Evolutionary conservation across 2,329 filamentous ascomycete genomes (phyloP).

Genomic region (Lasiodiplodia theobromae): DNA sequence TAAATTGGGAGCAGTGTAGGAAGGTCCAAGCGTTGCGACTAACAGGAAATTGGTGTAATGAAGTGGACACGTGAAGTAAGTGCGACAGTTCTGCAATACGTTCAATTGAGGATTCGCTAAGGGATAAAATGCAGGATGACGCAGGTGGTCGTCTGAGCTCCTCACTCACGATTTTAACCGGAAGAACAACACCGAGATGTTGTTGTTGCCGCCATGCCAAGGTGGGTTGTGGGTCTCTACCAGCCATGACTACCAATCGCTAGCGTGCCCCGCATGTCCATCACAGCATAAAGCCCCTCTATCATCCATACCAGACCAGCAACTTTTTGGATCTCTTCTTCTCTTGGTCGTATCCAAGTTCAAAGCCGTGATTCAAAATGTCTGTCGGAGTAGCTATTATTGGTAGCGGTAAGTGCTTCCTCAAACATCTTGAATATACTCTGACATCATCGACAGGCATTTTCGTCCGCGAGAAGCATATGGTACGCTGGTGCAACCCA

Average conservation of each 20-base stretch:
- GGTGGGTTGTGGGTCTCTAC: too few species aligned
- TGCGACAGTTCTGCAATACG: too few species aligned
- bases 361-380: constrained; percentile 30
- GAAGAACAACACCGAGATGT: too few species aligned
- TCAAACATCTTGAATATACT: background rate
- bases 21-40: background rate
- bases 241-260: too few species aligned
- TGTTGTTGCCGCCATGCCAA: too few species aligned
- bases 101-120: background rate
- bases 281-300: constrained; percentile 2
- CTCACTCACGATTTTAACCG: background rate
- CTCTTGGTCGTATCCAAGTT: too few species aligned
- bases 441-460: constrained; percentile 51
- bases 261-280: constrained; percentile 16
- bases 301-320: background rate
- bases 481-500: constrained; percentile 53
- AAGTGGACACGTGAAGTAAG: too few species aligned
- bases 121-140: background rate
- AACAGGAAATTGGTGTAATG: background rate
- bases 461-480: constrained; percentile 66
- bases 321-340: background rate
- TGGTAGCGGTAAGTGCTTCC: constrained; percentile 55
- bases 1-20: background rate
- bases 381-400: constrained; percentile 66
- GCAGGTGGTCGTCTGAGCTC: background rate